phyloP scores from a whole-genome alignment of 2,329 filamentous ascomycete species.

The Bipolaris cookei region DNA sequence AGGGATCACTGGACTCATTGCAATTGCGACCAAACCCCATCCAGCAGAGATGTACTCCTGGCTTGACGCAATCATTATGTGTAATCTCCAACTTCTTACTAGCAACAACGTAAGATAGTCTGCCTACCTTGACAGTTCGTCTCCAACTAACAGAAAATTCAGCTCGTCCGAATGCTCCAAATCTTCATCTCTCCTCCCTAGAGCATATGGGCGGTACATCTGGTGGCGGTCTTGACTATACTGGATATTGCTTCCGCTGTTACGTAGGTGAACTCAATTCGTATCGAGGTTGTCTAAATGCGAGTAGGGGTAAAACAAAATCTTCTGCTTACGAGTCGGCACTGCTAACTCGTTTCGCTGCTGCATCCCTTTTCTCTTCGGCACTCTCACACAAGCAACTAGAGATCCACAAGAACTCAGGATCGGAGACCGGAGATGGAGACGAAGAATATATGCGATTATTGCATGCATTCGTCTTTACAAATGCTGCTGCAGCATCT shows the following conservation, averaged over 20 bases:
- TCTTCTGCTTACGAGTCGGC: slow-evolving; percentile 6
- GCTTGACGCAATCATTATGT: slow-evolving; percentile 14
- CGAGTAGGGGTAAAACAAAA: slow-evolving; percentile 1
- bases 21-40: slow-evolving; percentile 11
- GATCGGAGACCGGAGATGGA: neutral
- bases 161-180: slow-evolving; percentile 7
- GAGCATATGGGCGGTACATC: slow-evolving; percentile 8
- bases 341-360: slow-evolving; percentile 6
- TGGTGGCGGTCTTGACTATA: slow-evolving; percentile 7
- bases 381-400: slow-evolving; percentile 7
- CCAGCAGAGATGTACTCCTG: slow-evolving; percentile 6
- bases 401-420: slow-evolving; percentile 5
- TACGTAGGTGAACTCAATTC: neutral
- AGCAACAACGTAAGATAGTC: slow-evolving; percentile 7
- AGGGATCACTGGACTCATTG: slow-evolving; percentile 1
- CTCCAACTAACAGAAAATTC: neutral
- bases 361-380: slow-evolving; percentile 1
- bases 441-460: slow-evolving; percentile 1
- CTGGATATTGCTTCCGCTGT: slow-evolving; percentile 6
- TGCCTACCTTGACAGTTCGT: neutral
- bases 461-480: neutral
- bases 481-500: neutral
- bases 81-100: slow-evolving; percentile 13
- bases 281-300: neutral
- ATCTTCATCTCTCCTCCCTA: slow-evolving; percentile 8